A percentile compares a stretch with the other conserved stretches of the same genome.
Evolutionary conservation across 148 eudicot genomes (phyloP).

Genomic region (Rhododendron williamsianum): DNA sequence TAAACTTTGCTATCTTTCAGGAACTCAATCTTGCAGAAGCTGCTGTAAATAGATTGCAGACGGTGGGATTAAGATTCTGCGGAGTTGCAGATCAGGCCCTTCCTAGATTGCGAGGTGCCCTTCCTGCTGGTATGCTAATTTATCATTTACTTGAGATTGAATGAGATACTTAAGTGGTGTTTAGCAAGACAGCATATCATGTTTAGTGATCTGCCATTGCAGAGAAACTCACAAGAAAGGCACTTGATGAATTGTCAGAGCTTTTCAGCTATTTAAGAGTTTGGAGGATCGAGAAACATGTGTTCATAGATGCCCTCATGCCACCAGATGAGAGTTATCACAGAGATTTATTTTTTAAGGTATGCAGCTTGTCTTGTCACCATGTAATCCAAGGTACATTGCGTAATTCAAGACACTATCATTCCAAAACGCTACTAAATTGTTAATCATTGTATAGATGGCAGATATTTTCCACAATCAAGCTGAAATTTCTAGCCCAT

Average conservation of each 20-base stretch:
- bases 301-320: conserved; percentile 80
- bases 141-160: neutral
- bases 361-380: conserved; percentile 22
- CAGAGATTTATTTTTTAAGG: conserved; percentile 89
- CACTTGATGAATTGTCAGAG: conserved; percentile 85
- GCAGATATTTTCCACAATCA: neutral
- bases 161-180: neutral
- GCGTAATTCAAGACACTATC: neutral
- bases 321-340: conserved; percentile 87
- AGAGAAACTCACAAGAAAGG: conserved; percentile 68
- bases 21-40: conserved; percentile 80
- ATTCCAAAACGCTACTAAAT: neutral
- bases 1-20: conserved; percentile 30
- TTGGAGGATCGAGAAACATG: conserved; percentile 67
- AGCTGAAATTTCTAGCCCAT: neutral
- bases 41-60: conserved; percentile 83
- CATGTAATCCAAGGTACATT: neutral
- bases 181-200: conserved; percentile 3
- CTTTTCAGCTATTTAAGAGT: conserved; percentile 68
- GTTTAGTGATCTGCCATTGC: conserved; percentile 19
- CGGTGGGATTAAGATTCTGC: conserved; percentile 79
- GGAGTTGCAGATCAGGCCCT: conserved; percentile 82
- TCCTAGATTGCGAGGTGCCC: conserved; percentile 91
- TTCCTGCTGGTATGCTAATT: conserved; percentile 62
- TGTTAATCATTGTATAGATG: neutral